Conservation (phyloP, 1,284 basidiomycete species). For the Moniliella sp. region DNA sequence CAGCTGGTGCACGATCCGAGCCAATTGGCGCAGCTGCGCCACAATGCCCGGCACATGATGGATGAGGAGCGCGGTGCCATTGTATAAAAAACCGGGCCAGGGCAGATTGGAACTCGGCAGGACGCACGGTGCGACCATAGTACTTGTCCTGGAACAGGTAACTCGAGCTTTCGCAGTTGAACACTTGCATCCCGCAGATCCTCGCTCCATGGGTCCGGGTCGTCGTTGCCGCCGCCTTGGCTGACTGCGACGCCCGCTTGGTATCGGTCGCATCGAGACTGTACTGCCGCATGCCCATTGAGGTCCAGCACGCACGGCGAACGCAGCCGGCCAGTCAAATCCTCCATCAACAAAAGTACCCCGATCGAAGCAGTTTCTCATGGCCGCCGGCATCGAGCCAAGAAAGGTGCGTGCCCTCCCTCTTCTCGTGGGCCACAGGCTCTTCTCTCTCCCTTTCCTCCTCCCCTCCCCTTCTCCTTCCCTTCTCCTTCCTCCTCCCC, state of each 20-base stretch:
- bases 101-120: constrained; percentile 61
- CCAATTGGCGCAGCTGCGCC: constrained; percentile 78
- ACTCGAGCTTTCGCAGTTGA: constrained; percentile 38
- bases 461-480: not conserved
- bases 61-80: constrained; percentile 60
- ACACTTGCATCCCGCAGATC: constrained; percentile 94
- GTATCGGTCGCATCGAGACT: constrained; percentile 74
- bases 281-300: constrained; percentile 96
- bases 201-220: constrained; percentile 71
- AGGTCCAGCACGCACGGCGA: constrained; percentile 86
- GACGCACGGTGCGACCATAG: constrained; percentile 65
- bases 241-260: constrained; percentile 91
- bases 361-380: constrained; percentile 46
- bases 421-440: not conserved
- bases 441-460: not conserved
- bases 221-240: constrained; percentile 90
- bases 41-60: constrained; percentile 80
- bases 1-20: constrained; percentile 63
- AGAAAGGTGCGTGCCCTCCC: not conserved
- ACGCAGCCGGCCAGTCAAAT: constrained; percentile 79
- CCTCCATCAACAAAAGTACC: constrained; percentile 96
- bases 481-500: not conserved
- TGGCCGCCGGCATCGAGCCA: not conserved
- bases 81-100: constrained; percentile 62
- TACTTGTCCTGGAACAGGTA: constrained; percentile 94